Evolutionary conservation across 2,329 filamentous ascomycete genomes (phyloP), one percentile per base, ranked within the genome.

Genomic region (Fusarium sterilihyphosum): DNA sequence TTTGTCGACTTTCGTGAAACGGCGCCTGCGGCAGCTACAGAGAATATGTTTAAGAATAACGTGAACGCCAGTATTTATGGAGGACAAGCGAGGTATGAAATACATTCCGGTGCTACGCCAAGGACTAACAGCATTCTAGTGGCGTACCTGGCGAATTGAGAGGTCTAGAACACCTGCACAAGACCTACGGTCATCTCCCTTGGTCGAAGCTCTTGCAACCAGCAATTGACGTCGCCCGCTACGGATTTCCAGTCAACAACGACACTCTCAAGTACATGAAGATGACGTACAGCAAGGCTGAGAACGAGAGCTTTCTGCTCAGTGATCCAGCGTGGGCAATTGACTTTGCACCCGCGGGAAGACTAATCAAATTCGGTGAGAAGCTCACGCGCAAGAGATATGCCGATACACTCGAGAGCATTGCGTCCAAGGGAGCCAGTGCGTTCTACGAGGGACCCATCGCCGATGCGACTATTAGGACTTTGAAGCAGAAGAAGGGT

Each of bases 1-100:
- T 93, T 91, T 73, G 90, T 97, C 73, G 94, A 98, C 80, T 97
- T 96, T 81, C 88, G 95, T 22, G 95, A 97, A 82, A 94, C 90
- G 0, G 95, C 95, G 0, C 94, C 95, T 2, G 93, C 92, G 0
- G 93, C 93, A 3, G 92, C 94, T 0, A 93, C 88, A 71, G 86
- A 95, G 81, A 89, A 94, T 74, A 98, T 97, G 95, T 98, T 92
- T 83, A 89, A 89, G 61, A 89, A 92, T 70, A 89, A 95, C 74
- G 88, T 86, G 1, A 83, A 87, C 9, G 88, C 87, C 6, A 93
- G 92, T 57, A 84, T 94, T 8, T 87, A 85, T 44, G 92, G 93
- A 13, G 94, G 94, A 11, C 84, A 96, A 33, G 93, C 94, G 40
- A 89, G 86, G 79, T 94, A 92, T 74, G 90, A 82, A 74, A 78